A percentile compares a stretch with the other conserved stretches of the same genome.
These are phyloP conservation scores for Didymella pomorum DNA, from an alignment of 2,329 filamentous ascomycete genomes.

Conservation along the genomic window DNA sequence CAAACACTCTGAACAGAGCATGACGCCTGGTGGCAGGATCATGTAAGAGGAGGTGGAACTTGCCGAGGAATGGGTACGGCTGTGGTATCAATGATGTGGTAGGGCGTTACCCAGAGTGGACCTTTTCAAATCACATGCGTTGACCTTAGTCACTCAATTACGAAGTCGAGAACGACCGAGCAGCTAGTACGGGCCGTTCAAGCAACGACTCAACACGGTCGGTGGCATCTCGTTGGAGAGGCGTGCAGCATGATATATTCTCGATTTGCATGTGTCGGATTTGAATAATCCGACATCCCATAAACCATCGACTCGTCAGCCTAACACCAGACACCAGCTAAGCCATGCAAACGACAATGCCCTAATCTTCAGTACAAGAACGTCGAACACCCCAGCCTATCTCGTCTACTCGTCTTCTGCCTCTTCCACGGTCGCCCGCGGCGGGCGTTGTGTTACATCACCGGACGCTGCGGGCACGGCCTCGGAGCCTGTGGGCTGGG, in stretches of 20 bases:
- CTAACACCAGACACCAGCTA: constrained; percentile 18
- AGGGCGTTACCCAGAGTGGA: too few relatives aligned
- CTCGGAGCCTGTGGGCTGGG: constrained; percentile 42
- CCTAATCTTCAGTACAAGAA: not conserved
- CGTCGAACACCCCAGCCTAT: not conserved
- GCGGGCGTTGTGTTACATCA: constrained; percentile 38
- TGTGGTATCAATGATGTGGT: too few relatives aligned
- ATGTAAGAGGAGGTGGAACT: too few relatives aligned
- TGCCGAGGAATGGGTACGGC: too few relatives aligned
- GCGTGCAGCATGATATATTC: not conserved
- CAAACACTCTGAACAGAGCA: too few relatives aligned
- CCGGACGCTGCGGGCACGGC: constrained; percentile 25
- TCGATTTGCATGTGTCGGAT: not conserved
- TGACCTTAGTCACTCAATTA: too few relatives aligned
- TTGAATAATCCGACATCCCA: not conserved
- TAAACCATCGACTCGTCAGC: not conserved
- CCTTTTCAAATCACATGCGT: too few relatives aligned
- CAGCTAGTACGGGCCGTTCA: too few relatives aligned
- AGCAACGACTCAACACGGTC: too few relatives aligned
- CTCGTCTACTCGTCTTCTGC: constrained; percentile 47
- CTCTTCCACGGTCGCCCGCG: constrained; percentile 49
- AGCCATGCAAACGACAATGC: constrained; percentile 19
- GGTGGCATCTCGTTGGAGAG: too few relatives aligned
- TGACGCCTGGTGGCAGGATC: too few relatives aligned
- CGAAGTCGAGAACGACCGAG: too few relatives aligned